phyloP scores from a whole-genome alignment of 106 monocot species.

The Dendrobium nobile region DNA sequence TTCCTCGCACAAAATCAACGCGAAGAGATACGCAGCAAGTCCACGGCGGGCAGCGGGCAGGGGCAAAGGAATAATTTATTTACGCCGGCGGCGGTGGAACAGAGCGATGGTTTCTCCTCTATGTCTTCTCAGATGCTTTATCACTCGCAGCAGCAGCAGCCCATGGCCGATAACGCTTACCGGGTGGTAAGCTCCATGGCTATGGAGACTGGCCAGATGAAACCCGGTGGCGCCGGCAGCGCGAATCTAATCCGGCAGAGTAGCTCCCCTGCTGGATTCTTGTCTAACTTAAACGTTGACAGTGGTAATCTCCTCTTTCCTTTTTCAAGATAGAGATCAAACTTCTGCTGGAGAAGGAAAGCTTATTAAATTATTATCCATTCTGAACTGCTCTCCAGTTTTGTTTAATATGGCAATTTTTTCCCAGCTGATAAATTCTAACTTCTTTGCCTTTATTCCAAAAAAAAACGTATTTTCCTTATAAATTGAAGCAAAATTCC shows the following conservation, averaged over 20 bases:
- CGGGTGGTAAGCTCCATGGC: no score
- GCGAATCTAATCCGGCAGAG: conserved; percentile 40
- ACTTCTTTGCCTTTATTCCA: background rate
- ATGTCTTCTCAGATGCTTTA: conserved; percentile 46
- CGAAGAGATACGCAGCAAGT: conserved; percentile 24
- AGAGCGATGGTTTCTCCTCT: conserved; percentile 14
- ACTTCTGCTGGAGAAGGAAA: background rate
- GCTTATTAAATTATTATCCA: background rate
- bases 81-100: conserved; percentile 8
- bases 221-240: background rate
- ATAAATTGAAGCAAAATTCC: background rate
- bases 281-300: conserved; percentile 34
- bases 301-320: conserved; percentile 25
- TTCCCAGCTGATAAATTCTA: background rate
- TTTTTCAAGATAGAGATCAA: background rate
- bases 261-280: conserved; percentile 57
- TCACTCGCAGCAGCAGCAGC: conserved; percentile 37
- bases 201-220: no score
- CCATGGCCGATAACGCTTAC: conserved; percentile 4
- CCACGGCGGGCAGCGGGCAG: background rate
- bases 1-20: conserved; percentile 53
- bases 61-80: background rate
- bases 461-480: background rate
- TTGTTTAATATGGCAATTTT: conserved; percentile 1
- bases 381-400: background rate